Conservation (phyloP, 164 flowering plant species). For the Stephania cephalantha region DNA sequence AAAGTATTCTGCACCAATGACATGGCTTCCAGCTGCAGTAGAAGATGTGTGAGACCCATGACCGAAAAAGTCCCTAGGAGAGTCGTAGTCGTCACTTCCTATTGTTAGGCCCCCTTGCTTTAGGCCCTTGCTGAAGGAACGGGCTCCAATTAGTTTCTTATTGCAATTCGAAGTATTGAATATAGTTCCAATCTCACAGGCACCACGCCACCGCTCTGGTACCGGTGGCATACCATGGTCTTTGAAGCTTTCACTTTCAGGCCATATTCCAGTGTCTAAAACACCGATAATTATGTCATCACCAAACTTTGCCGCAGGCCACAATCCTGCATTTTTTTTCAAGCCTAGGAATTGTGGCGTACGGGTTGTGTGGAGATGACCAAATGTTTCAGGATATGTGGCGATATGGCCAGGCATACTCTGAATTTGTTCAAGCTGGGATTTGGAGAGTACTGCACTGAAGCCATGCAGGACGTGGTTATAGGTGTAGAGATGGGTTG, state of each 20-base stretch:
- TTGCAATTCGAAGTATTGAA: slow-evolving; percentile 36
- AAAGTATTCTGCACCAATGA: slow-evolving; percentile 17
- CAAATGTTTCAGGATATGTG: slow-evolving; percentile 1
- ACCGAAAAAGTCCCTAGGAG: slow-evolving; percentile 35
- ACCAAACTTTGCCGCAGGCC: slow-evolving; percentile 27
- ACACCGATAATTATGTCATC: slow-evolving; percentile 34
- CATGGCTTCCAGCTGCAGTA: slow-evolving; percentile 26
- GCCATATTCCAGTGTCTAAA: slow-evolving; percentile 42
- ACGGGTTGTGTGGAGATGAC: slow-evolving; percentile 12
- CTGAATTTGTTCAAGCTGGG: slow-evolving; percentile 20
- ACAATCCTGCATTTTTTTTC: slow-evolving; percentile 17
- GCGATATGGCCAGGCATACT: slow-evolving; percentile 12
- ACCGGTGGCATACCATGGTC: slow-evolving; percentile 33
- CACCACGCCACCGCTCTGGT: slow-evolving; percentile 37
- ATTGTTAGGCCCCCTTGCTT: slow-evolving; percentile 15
- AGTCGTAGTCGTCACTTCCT: slow-evolving; percentile 28
- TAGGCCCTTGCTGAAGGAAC: slow-evolving; percentile 32
- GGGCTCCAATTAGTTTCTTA: slow-evolving; percentile 38
- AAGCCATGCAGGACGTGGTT: slow-evolving; percentile 29
- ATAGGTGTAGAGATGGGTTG: slow-evolving; percentile 28
- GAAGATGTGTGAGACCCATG: slow-evolving; percentile 46
- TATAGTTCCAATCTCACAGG: slow-evolving; percentile 27
- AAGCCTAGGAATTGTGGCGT: slow-evolving; percentile 28
- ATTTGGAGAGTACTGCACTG: slow-evolving; percentile 22
- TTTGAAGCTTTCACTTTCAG: slow-evolving; percentile 34